Evolutionary conservation across 140 eudicot genomes (phyloP), one percentile per base, ranked within the genome.

Genomic region (Stevia rebaudiana): DNA sequence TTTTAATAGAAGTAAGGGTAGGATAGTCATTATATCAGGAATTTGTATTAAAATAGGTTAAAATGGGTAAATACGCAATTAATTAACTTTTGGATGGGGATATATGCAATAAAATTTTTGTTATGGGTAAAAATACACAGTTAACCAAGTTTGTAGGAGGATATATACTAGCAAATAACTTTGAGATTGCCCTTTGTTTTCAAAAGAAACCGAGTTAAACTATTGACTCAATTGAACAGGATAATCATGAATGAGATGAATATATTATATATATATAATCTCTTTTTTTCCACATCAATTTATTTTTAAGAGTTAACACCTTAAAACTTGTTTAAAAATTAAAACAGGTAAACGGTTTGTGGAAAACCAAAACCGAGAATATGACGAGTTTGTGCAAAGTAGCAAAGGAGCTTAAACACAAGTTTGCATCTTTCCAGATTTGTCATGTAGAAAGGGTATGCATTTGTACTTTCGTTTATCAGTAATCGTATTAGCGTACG

Each of bases 291-390:
- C 2, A 30, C 23, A 56, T 30, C 23, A 15, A 8, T 7, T 7
- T 6, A 16, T 15, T 30, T 56, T 24, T 56, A 30, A 54, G 42
- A 56, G 24, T 23, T 11, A 43, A 5, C 15, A 43, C 31, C 24
- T 15, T 56, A 30, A 56, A 56, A n/a, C 42, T 15, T 8, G 63
- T 33, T 46, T 37, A 36, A 50, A 56, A 31, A n/a, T n/a, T n/a
- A n/a, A n/a, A n/a, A n/a, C 82, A 92, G 98, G 84, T 85, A 71
- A 83, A 83, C 69, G 96, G 98, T 51, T 28, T 83, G 36, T 92
- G 98, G 98, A 88, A 74, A 77, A 79, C 87, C 39, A 92, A 92
- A 76, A 79, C 63, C 37, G 86, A 74, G 48, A 85, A 88, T 85
- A 92, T 92, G 98, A 76, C 83, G 5, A 86, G 79, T 37, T 73